Evolutionary conservation across 257 asterid species (phyloP), one percentile per base, ranked within the genome.

Genomic region (Salvia rosmarinus): DNA sequence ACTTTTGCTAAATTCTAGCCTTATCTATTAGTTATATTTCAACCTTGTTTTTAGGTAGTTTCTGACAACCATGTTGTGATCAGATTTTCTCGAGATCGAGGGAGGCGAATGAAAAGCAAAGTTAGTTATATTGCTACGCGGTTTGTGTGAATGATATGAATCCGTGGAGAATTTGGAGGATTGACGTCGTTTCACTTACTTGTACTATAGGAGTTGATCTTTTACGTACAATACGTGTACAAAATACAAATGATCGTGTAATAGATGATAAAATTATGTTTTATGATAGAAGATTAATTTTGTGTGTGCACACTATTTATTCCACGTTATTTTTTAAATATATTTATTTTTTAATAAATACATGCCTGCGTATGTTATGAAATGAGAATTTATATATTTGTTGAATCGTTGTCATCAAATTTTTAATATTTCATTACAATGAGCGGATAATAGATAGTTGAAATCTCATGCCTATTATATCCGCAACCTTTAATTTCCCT

Each of bases 101-200:
- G 75, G 70, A 67, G 13, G 40, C 37, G 52, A 28, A 58, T 64
- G 20, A 56, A 58, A 64, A 25, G 60, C 69, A 61, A 21, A 63
- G 70, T 78, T 57, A 25, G 39, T 57, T 75, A 55, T 30, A 13
- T 28, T 75, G 60, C 54, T 43, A 49, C 63, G 20, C 67, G 37
- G 35, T 67, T 23, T 49, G 39, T 44, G 14, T 67, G 44, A 44
- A 46, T 51, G 50, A 71, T 49, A 19, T 67, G 56, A 67, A 16
- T 39, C 37, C 64, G 19, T 52, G n/a, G 2, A 37, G 20, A 78
- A 78, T 61, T 63, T 55, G 54, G 37, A 59, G 58, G 62, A 13
- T 28, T 14, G 7, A 47, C 5, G 42, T 59, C 40, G 46, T 10
- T 78, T 68, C 63, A n/a, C n/a, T n/a, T n/a, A n/a, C 77, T 75